phyloP scores from a whole-genome alignment of 805 yeast genomes.

The Kodamaea kaohsiungensis region DNA sequence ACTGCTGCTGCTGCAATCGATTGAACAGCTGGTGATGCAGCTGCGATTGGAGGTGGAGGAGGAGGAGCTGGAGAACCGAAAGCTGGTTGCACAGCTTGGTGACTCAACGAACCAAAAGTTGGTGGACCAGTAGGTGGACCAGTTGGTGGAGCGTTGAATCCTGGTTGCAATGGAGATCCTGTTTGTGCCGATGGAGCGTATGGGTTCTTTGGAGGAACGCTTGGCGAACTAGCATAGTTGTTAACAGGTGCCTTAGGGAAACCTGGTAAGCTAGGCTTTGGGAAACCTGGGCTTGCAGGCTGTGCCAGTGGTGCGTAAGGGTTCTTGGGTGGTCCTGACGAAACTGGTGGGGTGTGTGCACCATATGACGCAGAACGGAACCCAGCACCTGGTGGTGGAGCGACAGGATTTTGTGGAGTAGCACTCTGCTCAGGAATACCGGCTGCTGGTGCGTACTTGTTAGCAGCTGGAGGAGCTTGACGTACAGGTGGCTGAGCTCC shows the following conservation, averaged over 20 bases:
- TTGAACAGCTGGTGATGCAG: slow-evolving; percentile 5
- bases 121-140: slow-evolving; percentile 21
- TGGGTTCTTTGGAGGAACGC: slow-evolving; percentile 34
- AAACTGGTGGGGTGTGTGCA: slow-evolving; percentile 19
- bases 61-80: slow-evolving; percentile 17
- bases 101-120: slow-evolving; percentile 22
- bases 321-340: slow-evolving; percentile 13
- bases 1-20: slow-evolving; percentile 14
- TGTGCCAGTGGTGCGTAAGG: slow-evolving; percentile 25
- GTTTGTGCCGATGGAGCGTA: slow-evolving; percentile 33
- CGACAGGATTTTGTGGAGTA: slow-evolving; percentile 21
- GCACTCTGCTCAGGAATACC: slow-evolving; percentile 5
- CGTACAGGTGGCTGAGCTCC: slow-evolving; percentile 16
- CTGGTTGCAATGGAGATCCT: background rate
- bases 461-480: slow-evolving; percentile 24
- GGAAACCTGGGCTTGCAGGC: slow-evolving; percentile 12
- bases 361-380: background rate
- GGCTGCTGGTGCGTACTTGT: slow-evolving; percentile 34
- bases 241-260: background rate
- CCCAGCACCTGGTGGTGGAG: slow-evolving; percentile 10
- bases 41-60: slow-evolving; percentile 10
- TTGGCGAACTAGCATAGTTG: slow-evolving; percentile 9
- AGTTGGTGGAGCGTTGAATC: slow-evolving; percentile 6
- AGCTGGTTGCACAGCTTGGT: slow-evolving; percentile 16
- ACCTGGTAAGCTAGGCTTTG: background rate